Evolutionary conservation across 139 green algal genomes (phyloP).

Genomic region (Astrephomene gubernaculifera): DNA sequence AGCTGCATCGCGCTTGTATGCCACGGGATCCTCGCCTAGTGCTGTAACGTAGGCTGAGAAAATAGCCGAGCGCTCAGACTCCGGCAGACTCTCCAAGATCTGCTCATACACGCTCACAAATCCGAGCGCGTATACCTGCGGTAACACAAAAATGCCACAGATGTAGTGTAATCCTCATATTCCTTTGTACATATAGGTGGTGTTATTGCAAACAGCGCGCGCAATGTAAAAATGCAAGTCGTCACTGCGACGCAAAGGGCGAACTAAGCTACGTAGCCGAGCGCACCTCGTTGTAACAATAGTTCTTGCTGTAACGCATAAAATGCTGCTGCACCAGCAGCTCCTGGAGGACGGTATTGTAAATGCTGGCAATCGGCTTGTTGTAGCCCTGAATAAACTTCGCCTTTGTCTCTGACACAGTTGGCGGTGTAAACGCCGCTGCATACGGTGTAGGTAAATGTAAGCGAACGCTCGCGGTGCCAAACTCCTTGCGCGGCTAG

Average conservation of each 20-base stretch:
- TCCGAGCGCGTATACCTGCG: conserved; percentile 89
- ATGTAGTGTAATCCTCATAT: neutral
- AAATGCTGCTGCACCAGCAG: conserved; percentile 96
- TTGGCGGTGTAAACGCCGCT: conserved; percentile 53
- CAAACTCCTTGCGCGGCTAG: neutral
- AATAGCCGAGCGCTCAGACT: conserved; percentile 60
- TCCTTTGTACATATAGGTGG: neutral
- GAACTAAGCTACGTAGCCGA: neutral
- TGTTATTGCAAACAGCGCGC: too few relatives aligned
- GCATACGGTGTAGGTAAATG: neutral
- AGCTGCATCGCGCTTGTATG: conserved; percentile 77
- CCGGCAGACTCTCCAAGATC: conserved; percentile 77
- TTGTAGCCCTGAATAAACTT: conserved; percentile 72
- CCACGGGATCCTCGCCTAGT: conserved; percentile 80
- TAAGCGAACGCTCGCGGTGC: neutral
- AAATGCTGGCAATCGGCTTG: conserved; percentile 84
- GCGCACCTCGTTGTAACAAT: conserved; percentile 88
- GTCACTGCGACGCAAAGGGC: neutral
- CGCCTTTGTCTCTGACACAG: conserved; percentile 77
- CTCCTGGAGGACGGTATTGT: conserved; percentile 91
- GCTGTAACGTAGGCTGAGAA: conserved; percentile 85
- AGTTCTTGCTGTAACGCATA: conserved; percentile 87
- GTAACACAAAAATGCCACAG: neutral
- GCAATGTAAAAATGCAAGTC: too few relatives aligned
- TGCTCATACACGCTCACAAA: conserved; percentile 92